Evolutionary conservation across 2,329 filamentous ascomycete genomes (phyloP).

Genomic region (Penicillium carneum): DNA sequence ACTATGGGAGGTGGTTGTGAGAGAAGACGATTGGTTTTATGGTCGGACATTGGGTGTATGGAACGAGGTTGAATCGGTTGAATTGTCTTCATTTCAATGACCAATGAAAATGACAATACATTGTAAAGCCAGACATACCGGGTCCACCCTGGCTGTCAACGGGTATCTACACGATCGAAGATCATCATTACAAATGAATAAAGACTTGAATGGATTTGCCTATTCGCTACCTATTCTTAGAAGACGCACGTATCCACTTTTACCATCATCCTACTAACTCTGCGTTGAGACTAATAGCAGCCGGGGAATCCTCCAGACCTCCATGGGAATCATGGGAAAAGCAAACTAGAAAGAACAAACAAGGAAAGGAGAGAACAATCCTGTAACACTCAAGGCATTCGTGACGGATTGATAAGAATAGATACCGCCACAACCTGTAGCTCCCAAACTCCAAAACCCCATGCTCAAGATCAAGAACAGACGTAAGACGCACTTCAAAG

Average conservation of each 20-base stretch:
- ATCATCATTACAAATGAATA: neutral
- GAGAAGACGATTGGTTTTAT: neutral
- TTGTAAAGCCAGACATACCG: neutral
- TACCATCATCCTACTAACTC: neutral
- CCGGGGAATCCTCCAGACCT: neutral
- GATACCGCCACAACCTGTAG: conserved; percentile 4
- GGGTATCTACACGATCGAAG: neutral
- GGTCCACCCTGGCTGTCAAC: conserved; percentile 11
- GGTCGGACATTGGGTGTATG: neutral
- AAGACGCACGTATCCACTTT: neutral
- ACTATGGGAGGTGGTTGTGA: neutral
- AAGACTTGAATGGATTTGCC: neutral
- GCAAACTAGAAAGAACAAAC: conserved; percentile 4
- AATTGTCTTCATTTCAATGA: neutral
- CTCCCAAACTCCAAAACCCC: conserved; percentile 24
- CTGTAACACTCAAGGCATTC: neutral
- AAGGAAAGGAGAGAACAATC: conserved; percentile 12
- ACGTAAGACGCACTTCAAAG: conserved; percentile 18
- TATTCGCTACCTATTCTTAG: neutral
- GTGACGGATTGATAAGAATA: conserved; percentile 15
- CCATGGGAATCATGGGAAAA: neutral
- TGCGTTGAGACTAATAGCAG: conserved; percentile 2
- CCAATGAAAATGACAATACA: conserved; percentile 10
- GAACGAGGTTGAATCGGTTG: neutral
- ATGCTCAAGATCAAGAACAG: conserved; percentile 16